Percentiles rank a stretch among this genome's conserved stretches.
Conservation (phyloP, 2,329 filamentous ascomycete genomes). For the Colletotrichum tanaceti region DNA sequence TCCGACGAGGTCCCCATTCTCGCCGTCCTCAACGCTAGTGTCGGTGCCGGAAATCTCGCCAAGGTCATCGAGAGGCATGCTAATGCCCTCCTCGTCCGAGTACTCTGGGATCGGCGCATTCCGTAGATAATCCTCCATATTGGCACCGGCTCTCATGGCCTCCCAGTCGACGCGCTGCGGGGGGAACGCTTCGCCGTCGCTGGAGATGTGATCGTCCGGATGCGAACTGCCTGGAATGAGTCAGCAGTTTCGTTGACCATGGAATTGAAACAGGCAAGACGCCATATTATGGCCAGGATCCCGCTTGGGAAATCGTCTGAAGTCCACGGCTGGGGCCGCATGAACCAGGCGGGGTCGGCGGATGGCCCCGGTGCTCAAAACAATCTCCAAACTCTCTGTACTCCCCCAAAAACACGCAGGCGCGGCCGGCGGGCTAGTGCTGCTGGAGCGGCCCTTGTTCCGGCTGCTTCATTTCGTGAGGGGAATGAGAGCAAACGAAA, state of each 20-base stretch:
- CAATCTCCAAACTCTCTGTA: neutral
- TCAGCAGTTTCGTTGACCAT: conserved; percentile 23
- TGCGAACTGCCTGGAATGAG: conserved; percentile 35
- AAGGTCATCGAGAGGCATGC: conserved; percentile 32
- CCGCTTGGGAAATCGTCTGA: conserved; percentile 28
- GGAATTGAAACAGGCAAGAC: conserved; percentile 19
- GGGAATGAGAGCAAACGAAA: neutral
- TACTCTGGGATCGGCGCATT: conserved; percentile 37
- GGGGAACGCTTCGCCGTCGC: conserved; percentile 37
- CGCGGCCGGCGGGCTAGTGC: neutral
- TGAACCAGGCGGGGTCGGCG: conserved; percentile 15
- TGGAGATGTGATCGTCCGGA: conserved; percentile 32
- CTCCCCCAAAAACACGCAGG: neutral
- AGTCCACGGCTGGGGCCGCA: conserved; percentile 10
- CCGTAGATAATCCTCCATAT: conserved; percentile 37
- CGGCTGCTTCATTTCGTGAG: neutral
- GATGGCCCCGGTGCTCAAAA: conserved; percentile 2
- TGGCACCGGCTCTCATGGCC: conserved; percentile 38
- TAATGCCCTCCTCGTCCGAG: conserved; percentile 35
- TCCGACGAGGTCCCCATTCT: conserved; percentile 42
- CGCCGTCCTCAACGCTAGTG: conserved; percentile 49
- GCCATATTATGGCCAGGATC: conserved; percentile 1
- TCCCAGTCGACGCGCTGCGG: conserved; percentile 38
- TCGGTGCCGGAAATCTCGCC: conserved; percentile 44
- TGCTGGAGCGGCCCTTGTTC: neutral